Conservation (phyloP, 2,329 filamentous ascomycete species). For the Didymella pinodella region DNA sequence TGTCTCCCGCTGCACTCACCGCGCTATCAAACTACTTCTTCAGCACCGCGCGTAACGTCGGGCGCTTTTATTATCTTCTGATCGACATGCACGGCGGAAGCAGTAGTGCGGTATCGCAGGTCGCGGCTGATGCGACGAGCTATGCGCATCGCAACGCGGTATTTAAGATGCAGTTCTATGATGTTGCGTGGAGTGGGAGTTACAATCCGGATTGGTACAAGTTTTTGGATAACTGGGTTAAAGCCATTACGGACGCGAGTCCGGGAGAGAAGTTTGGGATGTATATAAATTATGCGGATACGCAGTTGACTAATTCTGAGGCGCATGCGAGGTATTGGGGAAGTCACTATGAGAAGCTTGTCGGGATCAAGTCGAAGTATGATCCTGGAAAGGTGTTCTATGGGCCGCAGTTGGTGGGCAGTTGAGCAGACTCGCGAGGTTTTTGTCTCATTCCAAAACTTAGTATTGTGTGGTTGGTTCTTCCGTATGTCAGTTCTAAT, state of each 20-base stretch:
- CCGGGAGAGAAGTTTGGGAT: not conserved
- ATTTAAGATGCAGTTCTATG: not conserved
- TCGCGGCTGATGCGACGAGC: not conserved
- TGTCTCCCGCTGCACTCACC: not conserved
- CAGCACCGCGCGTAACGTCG: not conserved
- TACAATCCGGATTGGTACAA: not conserved
- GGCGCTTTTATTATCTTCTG: not conserved
- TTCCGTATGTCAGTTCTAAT: too few species aligned
- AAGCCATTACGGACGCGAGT: not conserved
- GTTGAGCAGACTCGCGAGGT: not conserved
- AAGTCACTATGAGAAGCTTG: not conserved
- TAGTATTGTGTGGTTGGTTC: not conserved
- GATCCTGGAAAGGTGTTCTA: not conserved
- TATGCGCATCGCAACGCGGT: not conserved
- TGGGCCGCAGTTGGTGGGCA: not conserved
- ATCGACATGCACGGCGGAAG: not conserved
- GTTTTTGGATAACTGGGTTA: not conserved
- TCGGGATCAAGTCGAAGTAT: not conserved
- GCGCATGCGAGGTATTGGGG: not conserved
- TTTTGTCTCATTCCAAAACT: not conserved
- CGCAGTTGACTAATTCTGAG: not conserved
- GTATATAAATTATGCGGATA: not conserved
- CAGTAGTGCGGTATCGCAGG: not conserved
- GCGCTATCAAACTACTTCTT: not conserved
- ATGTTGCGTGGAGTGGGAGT: not conserved